Evolutionary conservation across 352 stramenopile genomes (phyloP).

Genomic region (Globisporangium parvum): DNA sequence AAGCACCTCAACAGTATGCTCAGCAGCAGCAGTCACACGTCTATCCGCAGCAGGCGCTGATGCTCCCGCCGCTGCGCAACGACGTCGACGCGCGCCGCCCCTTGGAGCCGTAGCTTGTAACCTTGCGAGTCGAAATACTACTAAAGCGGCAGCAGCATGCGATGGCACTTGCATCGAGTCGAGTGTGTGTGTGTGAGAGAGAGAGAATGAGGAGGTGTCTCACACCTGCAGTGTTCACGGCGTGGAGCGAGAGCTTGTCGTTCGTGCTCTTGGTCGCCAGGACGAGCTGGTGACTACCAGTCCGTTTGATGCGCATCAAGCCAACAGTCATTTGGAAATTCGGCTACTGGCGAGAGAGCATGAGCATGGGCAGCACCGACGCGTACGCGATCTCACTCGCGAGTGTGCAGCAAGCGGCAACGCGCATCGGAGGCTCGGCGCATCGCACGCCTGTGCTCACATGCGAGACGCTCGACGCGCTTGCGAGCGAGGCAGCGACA

Average conservation of each 20-base stretch:
- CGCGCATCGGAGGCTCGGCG: conserved; percentile 44
- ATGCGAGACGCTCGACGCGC: conserved; percentile 40
- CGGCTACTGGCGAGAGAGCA: not conserved
- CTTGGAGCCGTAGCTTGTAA: too few species aligned
- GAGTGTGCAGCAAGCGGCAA: conserved; percentile 37
- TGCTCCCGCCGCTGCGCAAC: not conserved
- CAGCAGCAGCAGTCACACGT: not conserved
- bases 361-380: not conserved
- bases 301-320: not conserved
- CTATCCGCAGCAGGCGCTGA: not conserved
- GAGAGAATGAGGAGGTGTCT: too few species aligned
- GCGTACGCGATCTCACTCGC: conserved; percentile 56
- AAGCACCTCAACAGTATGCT: not conserved
- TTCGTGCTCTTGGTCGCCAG: too few species aligned
- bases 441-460: conserved; percentile 68
- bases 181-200: too few species aligned
- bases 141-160: too few species aligned
- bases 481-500: conserved; percentile 21
- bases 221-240: too few species aligned
- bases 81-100: not conserved
- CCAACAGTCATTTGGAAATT: not conserved
- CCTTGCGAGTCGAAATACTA: too few species aligned
- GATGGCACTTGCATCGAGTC: too few species aligned
- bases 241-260: too few species aligned
- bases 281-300: too few species aligned